Evolutionary conservation across 2,329 filamentous ascomycete species (phyloP), one percentile per base, ranked within the genome.

Genomic region (Xylaria sp.): DNA sequence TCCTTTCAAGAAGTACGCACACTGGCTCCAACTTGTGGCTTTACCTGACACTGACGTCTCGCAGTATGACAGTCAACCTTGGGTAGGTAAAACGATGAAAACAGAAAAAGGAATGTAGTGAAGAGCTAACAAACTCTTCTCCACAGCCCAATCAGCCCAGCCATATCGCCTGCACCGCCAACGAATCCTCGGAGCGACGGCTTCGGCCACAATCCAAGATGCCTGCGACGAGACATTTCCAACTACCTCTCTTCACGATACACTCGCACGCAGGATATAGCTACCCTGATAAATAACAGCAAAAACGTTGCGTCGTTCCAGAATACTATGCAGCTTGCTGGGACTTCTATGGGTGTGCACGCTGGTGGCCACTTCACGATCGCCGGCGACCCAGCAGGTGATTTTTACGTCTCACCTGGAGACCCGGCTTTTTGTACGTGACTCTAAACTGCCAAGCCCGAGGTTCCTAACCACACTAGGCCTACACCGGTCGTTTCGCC

Each of bases 1-100:
- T 0, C 83, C 83, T 0, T 85, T 86, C 73, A 78, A 75, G 66
- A 75, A 84, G 77, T 79, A 62, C 43, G 55, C 23, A 21, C 15
- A 15, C 11, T 23, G 15, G 1, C 5, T 43, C 38, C 31, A 10
- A n/a, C n/a, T 27, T 9, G 15, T 23, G 13, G 11, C 8, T 8
- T n/a, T 44, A n/a, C 29, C 23, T 10, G 37, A n/a, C 35, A 37
- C 35, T 62, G 15, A 55, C 25, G 46, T 49, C 62, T 70, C 43
- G 62, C 31, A 76, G 75, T 58, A 74, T 73, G 69, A 74, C 70
- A 3, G 72, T 77, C 37, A 76, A 72, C 56, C 71, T 79, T n/a
- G 77, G 78, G 25, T 64, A n/a, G 41, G 57, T 47, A 11, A 29
- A 27, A 11, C n/a, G n/a, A n/a, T n/a, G 27, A 38, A 8, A 23